Conservation (phyloP, 2,329 filamentous ascomycete genomes). For the Fusarium coffeatum region DNA sequence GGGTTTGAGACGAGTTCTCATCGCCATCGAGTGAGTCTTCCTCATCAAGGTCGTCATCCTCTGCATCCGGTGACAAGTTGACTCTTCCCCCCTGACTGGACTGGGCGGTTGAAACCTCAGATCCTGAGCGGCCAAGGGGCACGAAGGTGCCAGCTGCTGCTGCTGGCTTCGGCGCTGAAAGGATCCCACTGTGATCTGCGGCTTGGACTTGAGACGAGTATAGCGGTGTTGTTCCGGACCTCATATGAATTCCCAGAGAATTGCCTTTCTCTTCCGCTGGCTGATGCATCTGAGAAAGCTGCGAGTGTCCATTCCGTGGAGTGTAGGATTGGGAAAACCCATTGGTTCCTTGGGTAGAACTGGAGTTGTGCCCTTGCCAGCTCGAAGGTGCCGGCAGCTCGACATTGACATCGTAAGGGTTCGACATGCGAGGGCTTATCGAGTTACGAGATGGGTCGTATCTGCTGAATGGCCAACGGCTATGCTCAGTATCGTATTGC, state of each 20-base stretch:
- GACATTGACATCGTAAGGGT: constrained; percentile 59
- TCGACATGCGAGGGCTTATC: constrained; percentile 67
- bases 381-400: constrained; percentile 65
- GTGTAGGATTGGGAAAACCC: constrained; percentile 60
- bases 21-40: constrained; percentile 66
- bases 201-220: constrained; percentile 11
- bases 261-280: constrained; percentile 52
- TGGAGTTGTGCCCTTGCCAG: constrained; percentile 68
- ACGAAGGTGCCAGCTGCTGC: constrained; percentile 6
- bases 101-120: constrained; percentile 50
- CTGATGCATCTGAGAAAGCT: constrained; percentile 42
- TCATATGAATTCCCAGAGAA: constrained; percentile 74
- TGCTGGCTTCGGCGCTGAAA: constrained; percentile 15
- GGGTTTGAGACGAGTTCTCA: constrained; percentile 58
- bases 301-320: constrained; percentile 51
- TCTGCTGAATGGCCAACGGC: constrained; percentile 66
- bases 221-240: constrained; percentile 56
- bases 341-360: constrained; percentile 59
- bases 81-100: constrained; percentile 54
- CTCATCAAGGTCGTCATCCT: constrained; percentile 65
- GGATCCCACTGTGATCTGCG: constrained; percentile 10
- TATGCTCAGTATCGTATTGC: constrained; percentile 65
- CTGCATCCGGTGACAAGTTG: constrained; percentile 58
- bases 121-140: constrained; percentile 50
- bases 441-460: constrained; percentile 61